phyloP scores from a whole-genome alignment of 768 basidiomycete genomes.

The Piloderma croceum region DNA sequence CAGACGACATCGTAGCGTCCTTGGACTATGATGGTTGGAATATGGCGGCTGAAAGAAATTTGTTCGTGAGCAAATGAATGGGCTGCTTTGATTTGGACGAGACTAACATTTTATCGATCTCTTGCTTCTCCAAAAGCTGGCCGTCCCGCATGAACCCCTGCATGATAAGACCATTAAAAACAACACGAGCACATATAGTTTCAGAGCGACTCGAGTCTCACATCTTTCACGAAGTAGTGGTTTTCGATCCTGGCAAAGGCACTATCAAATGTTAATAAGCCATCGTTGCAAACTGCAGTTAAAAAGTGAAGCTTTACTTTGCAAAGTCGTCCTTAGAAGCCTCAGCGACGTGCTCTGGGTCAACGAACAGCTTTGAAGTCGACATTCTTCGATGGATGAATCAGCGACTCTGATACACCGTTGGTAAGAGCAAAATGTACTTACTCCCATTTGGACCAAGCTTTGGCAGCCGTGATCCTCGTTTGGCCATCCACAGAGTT shows the following conservation, averaged over 20 bases:
- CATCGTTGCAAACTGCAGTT: constrained; percentile 2
- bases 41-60: constrained; percentile 60
- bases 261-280: constrained; percentile 32
- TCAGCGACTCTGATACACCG: neutral
- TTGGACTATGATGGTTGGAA: constrained; percentile 78
- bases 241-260: constrained; percentile 88
- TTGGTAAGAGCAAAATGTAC: constrained; percentile 23
- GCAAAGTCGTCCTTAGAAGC: constrained; percentile 74
- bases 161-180: constrained; percentile 3
- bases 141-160: constrained; percentile 87
- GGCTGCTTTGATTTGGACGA: neutral
- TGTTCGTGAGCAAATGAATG: neutral
- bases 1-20: constrained; percentile 89
- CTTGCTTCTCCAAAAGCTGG: constrained; percentile 76
- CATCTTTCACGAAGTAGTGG: constrained; percentile 83
- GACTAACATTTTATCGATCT: constrained; percentile 81
- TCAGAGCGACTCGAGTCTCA: constrained; percentile 24
- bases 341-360: constrained; percentile 59
- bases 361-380: constrained; percentile 70
- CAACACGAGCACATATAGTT: neutral
- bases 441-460: constrained; percentile 90
- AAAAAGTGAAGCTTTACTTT: constrained; percentile 41
- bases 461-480: constrained; percentile 66
- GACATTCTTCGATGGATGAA: constrained; percentile 67
- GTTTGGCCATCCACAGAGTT: constrained; percentile 64